Evolutionary conservation across 2,329 filamentous ascomycete genomes (phyloP).

Genomic region (Beauveria rudraprayagi): DNA sequence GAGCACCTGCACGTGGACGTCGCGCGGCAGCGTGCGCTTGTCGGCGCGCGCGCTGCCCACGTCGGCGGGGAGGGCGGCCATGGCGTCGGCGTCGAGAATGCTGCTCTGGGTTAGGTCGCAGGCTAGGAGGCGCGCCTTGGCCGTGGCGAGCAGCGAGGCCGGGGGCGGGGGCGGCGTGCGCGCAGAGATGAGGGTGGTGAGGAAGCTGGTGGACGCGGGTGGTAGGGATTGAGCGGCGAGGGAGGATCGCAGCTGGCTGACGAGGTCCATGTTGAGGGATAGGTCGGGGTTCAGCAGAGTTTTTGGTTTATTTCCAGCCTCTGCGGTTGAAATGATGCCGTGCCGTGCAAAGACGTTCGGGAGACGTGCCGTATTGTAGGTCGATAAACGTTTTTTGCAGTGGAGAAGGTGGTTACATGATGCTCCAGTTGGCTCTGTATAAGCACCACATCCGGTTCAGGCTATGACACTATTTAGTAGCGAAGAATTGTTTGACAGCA

Average conservation of each 20-base stretch:
- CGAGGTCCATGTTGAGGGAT: conserved; percentile 21
- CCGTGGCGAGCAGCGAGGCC: conserved; percentile 67
- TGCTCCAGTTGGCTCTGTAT: not conserved
- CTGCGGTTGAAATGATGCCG: not conserved
- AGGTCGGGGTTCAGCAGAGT: not conserved
- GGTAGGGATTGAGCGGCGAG: conserved; percentile 48
- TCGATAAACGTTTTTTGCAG: not conserved
- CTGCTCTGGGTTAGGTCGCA: conserved; percentile 50
- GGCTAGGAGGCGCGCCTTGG: conserved; percentile 69
- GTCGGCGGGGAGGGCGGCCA: conserved; percentile 43
- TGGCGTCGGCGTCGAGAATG: conserved; percentile 36
- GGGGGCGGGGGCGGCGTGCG: conserved; percentile 53
- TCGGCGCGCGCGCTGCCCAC: conserved; percentile 43
- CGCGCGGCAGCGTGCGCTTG: conserved; percentile 48
- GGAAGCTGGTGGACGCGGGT: conserved; percentile 47
- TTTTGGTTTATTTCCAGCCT: not conserved
- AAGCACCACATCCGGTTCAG: not conserved
- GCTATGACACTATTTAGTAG: not conserved
- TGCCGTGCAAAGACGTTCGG: no score
- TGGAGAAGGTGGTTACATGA: not conserved
- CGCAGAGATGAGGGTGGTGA: conserved; percentile 52
- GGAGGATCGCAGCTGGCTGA: conserved; percentile 42
- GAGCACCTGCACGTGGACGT: conserved; percentile 72
- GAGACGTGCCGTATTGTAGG: no score
- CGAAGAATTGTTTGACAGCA: no score